phyloP scores from a whole-genome alignment of 768 basidiomycete species.

The Hygrophorus pudorinus region DNA sequence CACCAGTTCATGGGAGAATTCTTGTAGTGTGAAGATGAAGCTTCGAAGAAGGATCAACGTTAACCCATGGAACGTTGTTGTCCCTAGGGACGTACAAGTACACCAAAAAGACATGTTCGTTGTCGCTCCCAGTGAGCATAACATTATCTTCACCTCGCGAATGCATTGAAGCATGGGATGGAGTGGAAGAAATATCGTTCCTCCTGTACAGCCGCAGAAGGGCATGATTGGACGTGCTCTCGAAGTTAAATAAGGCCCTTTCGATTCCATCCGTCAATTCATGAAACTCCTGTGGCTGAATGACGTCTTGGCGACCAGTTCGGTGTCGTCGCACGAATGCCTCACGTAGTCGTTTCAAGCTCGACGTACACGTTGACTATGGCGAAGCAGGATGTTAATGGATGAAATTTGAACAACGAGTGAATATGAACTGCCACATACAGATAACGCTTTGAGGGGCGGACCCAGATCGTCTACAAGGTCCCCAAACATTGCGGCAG shows the following conservation, averaged over 20 bases:
- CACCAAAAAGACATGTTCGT: conserved; percentile 79
- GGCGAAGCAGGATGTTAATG: background rate
- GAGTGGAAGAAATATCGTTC: conserved; percentile 25
- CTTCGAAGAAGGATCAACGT: conserved; percentile 26
- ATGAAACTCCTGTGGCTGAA: conserved; percentile 51
- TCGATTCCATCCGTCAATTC: conserved; percentile 59
- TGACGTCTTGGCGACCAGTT: conserved; percentile 18
- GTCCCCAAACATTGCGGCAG: conserved; percentile 69
- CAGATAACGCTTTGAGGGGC: conserved; percentile 65
- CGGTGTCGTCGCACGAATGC: conserved; percentile 40
- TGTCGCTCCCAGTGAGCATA: conserved; percentile 38
- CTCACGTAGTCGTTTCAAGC: conserved; percentile 54
- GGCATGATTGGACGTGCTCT: conserved; percentile 77
- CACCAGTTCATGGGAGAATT: conserved; percentile 79
- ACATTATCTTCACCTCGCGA: conserved; percentile 20
- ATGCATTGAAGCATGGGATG: conserved; percentile 7
- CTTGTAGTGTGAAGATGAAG: conserved; percentile 94
- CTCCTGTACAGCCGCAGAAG: conserved; percentile 64
- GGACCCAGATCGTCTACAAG: conserved; percentile 73
- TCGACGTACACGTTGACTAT: conserved; percentile 51
- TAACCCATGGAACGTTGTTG: conserved; percentile 1
- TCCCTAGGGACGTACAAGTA: conserved; percentile 62
- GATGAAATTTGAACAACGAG: background rate
- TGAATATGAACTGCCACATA: conserved; percentile 23
- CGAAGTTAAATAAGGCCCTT: conserved; percentile 61